Evolutionary conservation across 805 yeast genomes (phyloP), one percentile per base, ranked within the genome.

Genomic region (Teunomyces gatunensis): DNA sequence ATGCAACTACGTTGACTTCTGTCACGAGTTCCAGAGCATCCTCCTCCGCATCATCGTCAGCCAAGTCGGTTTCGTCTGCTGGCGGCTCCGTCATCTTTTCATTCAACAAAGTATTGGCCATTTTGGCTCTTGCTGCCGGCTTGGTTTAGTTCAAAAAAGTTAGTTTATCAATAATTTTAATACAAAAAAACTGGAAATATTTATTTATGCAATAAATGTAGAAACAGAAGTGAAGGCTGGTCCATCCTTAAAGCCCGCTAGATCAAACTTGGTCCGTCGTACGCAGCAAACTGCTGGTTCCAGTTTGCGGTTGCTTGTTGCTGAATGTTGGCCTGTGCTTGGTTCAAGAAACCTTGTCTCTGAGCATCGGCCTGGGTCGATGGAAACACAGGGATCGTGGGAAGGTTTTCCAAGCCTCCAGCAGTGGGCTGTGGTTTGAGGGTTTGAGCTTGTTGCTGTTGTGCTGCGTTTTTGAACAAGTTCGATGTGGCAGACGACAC

Each of bases 381-480:
- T 0, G 88, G 89, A 56, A 84, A 86, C 6, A 84, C 87, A 2
- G 89, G 79, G 3, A 78, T 67, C 0, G 90, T 85, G 7, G 84
- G 84, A 39, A 85, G 62, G 44, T 70, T 69, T 58, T 86, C 91
- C 50, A 83, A 73, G 0, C 91, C 92, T 3, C 91, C 92, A 29
- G 89, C 86, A 1, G 89, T 84, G 2, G 81, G 77, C 57, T 80
- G 85, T 12, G 74, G 68, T 55, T 71, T 66, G 54, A 77, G 47
- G 43, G 65, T 50, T 52, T 62, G 58, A 47, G 53, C 64, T 25
- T 55, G 58, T 27, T 51, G 54, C 44, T 60, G 51, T 47, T 55
- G 47, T 6, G 56, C 39, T 9, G 52, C 67, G 12, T 51, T 41
- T 44, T 61, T 52, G 45, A 73, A 73, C 33, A 70, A 60, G 39